Percentiles rank a stretch among this genome's conserved stretches.
phyloP scores from a whole-genome alignment of 192 early-diverging fungal genomes.

The Mortierella antarctica region DNA sequence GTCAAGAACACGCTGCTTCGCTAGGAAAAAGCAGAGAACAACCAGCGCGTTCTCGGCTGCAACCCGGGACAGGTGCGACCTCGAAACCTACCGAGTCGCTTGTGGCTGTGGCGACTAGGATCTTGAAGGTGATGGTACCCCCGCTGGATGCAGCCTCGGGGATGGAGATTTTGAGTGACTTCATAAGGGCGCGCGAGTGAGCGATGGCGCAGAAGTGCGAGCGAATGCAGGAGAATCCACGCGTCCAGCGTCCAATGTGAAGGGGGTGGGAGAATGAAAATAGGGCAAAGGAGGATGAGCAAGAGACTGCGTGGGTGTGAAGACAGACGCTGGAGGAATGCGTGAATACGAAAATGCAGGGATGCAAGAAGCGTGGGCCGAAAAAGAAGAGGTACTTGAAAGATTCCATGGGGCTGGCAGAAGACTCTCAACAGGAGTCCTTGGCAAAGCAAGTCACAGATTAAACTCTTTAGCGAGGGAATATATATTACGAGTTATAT shows the following conservation, averaged over 20 bases:
- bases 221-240: not conserved
- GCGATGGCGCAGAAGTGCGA: not conserved
- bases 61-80: not conserved
- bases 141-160: constrained; percentile 64
- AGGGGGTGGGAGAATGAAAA: not conserved
- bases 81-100: constrained; percentile 15
- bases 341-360: not conserved
- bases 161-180: constrained; percentile 43
- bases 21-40: not conserved
- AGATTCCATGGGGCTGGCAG: not conserved
- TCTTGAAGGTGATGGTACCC: constrained; percentile 66
- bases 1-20: not conserved
- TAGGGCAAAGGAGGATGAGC: not conserved
- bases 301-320: not conserved
- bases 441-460: too few species aligned
- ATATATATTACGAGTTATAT: not conserved
- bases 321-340: not conserved
- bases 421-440: too few species aligned
- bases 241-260: not conserved
- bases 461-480: not conserved
- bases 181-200: constrained; percentile 23
- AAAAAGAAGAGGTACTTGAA: not conserved
- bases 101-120: constrained; percentile 51
- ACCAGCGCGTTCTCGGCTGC: not conserved
- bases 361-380: too few species aligned